Conservation (phyloP, 805 yeast species). For the Ogataea degrootiae region DNA sequence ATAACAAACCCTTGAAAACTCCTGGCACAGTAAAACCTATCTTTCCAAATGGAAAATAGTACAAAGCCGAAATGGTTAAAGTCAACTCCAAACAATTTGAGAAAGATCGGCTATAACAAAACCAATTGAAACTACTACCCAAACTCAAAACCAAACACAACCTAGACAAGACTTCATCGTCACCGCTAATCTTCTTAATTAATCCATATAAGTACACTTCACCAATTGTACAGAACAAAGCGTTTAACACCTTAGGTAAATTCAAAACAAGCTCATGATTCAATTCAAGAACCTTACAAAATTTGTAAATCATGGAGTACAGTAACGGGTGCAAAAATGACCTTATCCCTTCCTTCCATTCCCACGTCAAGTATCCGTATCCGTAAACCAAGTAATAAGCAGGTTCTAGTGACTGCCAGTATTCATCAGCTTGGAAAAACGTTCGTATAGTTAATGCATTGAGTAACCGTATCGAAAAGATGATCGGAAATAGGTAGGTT, state of each 20-base stretch:
- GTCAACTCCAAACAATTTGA: conserved; percentile 78
- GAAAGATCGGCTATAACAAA: conserved; percentile 73
- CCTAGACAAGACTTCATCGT: conserved; percentile 2
- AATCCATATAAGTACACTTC: conserved; percentile 58
- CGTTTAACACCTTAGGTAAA: conserved; percentile 68
- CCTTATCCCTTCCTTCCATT: conserved; percentile 75
- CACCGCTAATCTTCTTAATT: conserved; percentile 27
- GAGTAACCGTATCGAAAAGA: conserved; percentile 12
- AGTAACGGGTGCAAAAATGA: conserved; percentile 77
- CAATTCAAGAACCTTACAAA: conserved; percentile 29
- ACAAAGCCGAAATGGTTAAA: conserved; percentile 60
- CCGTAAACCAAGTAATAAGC: conserved; percentile 75
- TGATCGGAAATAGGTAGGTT: no score
- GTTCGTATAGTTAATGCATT: conserved; percentile 66
- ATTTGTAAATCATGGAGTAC: conserved; percentile 44
- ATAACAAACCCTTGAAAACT: conserved; percentile 24
- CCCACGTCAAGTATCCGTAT: conserved; percentile 90
- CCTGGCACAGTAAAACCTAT: not conserved
- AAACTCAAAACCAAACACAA: conserved; percentile 49
- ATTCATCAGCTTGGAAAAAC: conserved; percentile 95
- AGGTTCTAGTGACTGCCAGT: conserved; percentile 88
- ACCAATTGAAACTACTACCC: conserved; percentile 77
- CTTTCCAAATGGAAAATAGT: conserved; percentile 46
- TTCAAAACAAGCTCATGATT: conserved; percentile 38
- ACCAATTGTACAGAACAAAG: conserved; percentile 62